Evolutionary conservation across 805 yeast genomes (phyloP), one percentile per base, ranked within the genome.

Genomic region (Candida stauntonica): DNA sequence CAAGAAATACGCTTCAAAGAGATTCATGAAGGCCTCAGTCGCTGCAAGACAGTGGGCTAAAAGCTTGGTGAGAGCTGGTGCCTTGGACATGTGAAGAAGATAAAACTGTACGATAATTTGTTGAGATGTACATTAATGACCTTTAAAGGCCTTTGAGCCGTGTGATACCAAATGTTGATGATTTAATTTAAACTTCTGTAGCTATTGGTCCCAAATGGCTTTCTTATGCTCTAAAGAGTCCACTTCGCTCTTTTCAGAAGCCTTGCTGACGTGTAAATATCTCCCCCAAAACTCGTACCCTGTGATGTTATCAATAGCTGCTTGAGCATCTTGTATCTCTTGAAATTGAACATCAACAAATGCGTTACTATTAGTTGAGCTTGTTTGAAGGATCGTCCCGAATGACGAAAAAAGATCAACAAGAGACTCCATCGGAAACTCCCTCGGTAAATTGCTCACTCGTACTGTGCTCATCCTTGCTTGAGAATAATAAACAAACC

Each of bases 1-100:
- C 68, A 86, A 84, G 58, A 93, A 93, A 64, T 93, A 93, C 59
- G 91, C 95, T 33, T 77, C 93, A 23, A 79, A 87, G 58, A 82
- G 85, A 60, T 88, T 81, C 58, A 77, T 93, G 82, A 86, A 86
- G 62, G 93, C 88, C 19, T 79, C 87, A 41, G 75, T 83, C 15
- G 68, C 82, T 41, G 81, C 93, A 46, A 74, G 91, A 58, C 84
- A 82, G 58, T 84, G 93, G 93, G 93, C 89, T 17, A 77, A 81
- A 57, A 73, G 77, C 38, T 60, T 48, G 32, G 35, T 45, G 43
- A 51, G 48, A 33, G 39, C 41, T 5, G 44, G 39, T 20, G 39
- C 38, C 32, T 32, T 23, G 17, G 39, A 37, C 17, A 21, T 42
- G 29, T 40, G 36, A 41, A 9, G 17, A 15, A 24, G 19, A 21